Conservation (phyloP, 768 basidiomycete genomes). For the Leccinellum albellum region DNA sequence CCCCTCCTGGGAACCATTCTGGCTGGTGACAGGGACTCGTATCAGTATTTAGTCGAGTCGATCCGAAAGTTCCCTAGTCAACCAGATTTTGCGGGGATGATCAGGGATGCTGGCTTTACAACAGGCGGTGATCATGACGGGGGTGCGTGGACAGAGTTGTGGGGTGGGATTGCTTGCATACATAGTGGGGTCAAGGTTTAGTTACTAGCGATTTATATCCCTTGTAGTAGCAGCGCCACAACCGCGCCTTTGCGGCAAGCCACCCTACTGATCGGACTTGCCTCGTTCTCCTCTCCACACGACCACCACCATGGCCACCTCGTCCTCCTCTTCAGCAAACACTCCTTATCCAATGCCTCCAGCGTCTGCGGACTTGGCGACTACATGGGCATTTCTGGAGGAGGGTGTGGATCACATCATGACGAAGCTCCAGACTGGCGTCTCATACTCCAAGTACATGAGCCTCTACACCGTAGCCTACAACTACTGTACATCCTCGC, state of each 20-base stretch:
- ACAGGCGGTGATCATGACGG: conserved; percentile 71
- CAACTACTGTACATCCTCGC: conserved; percentile 94
- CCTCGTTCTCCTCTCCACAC: conserved; percentile 15
- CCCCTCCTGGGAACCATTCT: conserved; percentile 94
- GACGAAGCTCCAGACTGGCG: conserved; percentile 85
- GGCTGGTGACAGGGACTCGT: conserved; percentile 91
- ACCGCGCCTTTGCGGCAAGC: conserved; percentile 24
- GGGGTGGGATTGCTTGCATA: conserved; percentile 85
- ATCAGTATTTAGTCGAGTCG: conserved; percentile 97
- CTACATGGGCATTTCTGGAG: conserved; percentile 87
- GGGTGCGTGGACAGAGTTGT: conserved; percentile 81
- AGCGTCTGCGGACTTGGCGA: conserved; percentile 63
- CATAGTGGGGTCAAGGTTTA: conserved; percentile 82
- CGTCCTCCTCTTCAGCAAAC: conserved; percentile 29
- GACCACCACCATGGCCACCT: conserved; percentile 32
- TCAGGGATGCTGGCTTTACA: conserved; percentile 77
- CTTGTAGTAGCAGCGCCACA: conserved; percentile 26
- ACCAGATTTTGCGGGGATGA: conserved; percentile 84
- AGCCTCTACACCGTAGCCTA: conserved; percentile 88
- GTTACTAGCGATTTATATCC: neutral
- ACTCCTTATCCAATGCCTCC: conserved; percentile 56
- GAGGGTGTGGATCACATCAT: conserved; percentile 88
- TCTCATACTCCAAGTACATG: conserved; percentile 90
- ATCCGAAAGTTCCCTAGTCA: conserved; percentile 92
- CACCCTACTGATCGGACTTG: conserved; percentile 11